These are phyloP conservation scores for Cordyceps tenuipes DNA, from an alignment of 2,329 filamentous ascomycete species.

Conservation along the genomic window DNA sequence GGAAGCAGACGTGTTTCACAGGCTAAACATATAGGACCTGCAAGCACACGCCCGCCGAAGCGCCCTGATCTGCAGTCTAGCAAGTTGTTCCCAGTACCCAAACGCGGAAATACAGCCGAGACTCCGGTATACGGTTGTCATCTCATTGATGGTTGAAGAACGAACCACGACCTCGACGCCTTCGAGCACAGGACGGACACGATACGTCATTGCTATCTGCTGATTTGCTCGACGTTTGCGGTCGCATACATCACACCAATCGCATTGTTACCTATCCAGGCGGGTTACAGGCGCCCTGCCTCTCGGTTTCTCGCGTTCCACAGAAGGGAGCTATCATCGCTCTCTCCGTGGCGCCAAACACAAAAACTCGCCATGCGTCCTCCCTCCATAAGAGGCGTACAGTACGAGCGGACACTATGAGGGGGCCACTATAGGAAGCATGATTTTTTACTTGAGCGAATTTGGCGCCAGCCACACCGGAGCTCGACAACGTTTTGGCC, in stretches of 20 bases:
- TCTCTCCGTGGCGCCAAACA: neutral
- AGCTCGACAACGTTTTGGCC: conserved; percentile 4
- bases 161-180: neutral
- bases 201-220: neutral
- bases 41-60: neutral
- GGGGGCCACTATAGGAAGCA: neutral
- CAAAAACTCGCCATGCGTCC: neutral
- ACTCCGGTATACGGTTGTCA: neutral
- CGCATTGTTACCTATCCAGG: conserved; percentile 1
- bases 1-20: too few species aligned
- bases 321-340: neutral
- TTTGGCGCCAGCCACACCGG: conserved; percentile 9
- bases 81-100: neutral
- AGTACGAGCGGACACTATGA: conserved; percentile 10
- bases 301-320: neutral
- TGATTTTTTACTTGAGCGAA: conserved; percentile 3
- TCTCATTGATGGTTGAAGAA: too few species aligned
- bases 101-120: neutral
- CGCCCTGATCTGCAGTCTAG: neutral
- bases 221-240: neutral
- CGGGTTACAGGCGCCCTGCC: neutral
- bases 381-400: neutral
- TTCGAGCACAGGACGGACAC: too few species aligned
- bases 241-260: neutral
- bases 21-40: neutral